Base-by-base conservation (phyloP, 129 eudicot species). In the Pulicaria dysenterica region DNA sequence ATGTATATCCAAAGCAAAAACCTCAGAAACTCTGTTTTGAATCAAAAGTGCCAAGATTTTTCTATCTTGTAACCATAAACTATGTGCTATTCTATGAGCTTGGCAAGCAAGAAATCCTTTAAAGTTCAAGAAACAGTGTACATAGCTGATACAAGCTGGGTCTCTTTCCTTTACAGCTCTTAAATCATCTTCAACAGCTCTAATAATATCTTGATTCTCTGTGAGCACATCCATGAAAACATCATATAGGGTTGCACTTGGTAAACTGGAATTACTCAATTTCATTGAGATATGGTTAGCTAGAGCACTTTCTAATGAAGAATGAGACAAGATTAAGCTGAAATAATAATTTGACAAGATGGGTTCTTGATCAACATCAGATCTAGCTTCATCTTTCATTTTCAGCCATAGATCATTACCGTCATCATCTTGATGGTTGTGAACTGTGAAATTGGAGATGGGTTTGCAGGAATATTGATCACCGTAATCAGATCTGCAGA, bases 31-130 rank as follows among this genome's bases (percentile, higher is more conserved):
- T 68, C 95, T 84, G 56, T 75, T 90, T 53, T 93, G 98, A 3
- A 93, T 84, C 81, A 90, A 44, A 51, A 89, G 77, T 16, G 98
- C 96, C 66, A 93, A 48, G 36, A 72, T 57, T 36, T 85, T 85
- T 50, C 98, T 79, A 7, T 84, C 84, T 42, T 87, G 77, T 12
- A 82, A 80, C 98, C 96, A 93, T 17, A 90, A 73, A 9, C 77
- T 72, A 55, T 93, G 98, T 1, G 91, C 86, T 16, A 90, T 79
- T 77, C 98, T 84, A 59, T 93, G 89, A 67, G 92, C 85, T 41
- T 93, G 96, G 54, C 96, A 89, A 37, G 95, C 98, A 44, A 90
- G 72, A 72, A 89, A 93, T 8, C 98, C 98, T 73, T 93, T 93
- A 16, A 84, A 93, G 59, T 90, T 89, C 56, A 93, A 64, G 73